phyloP scores from a whole-genome alignment of 108 stramenopile genomes.

The Nitzschia putrida region DNA sequence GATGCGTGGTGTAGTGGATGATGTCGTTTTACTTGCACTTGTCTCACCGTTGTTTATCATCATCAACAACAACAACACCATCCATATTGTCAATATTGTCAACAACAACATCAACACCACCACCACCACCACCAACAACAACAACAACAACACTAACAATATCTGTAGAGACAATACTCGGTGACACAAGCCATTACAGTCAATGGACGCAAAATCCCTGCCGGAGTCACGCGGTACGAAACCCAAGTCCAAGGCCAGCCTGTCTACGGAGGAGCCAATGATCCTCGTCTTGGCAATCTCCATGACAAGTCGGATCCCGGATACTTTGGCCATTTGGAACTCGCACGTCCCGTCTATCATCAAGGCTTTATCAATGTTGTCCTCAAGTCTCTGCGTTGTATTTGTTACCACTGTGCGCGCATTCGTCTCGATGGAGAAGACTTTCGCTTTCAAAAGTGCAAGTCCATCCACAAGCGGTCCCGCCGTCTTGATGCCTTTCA shows the following conservation, averaged over 20 bases:
- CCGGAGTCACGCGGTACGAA: slow-evolving; percentile 90
- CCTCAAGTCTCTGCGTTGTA: slow-evolving; percentile 90
- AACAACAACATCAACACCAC: too few relatives aligned
- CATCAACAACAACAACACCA: too few relatives aligned
- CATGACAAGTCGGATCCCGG: slow-evolving; percentile 94
- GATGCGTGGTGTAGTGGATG: too few relatives aligned
- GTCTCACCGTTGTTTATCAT: too few relatives aligned
- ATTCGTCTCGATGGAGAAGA: slow-evolving; percentile 80
- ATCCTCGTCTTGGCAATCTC: slow-evolving; percentile 93
- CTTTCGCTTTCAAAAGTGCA: slow-evolving; percentile 76
- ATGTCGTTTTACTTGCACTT: too few relatives aligned
- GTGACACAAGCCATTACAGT: slow-evolving; percentile 93
- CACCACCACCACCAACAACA: too few relatives aligned
- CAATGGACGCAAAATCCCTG: slow-evolving; percentile 87
- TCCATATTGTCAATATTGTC: too few relatives aligned
- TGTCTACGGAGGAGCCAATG: slow-evolving; percentile 96
- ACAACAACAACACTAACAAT: too few relatives aligned
- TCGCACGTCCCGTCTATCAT: slow-evolving; percentile 96
- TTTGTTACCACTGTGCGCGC: slow-evolving; percentile 92
- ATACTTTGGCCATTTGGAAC: slow-evolving; percentile 98
- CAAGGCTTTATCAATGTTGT: slow-evolving; percentile 91
- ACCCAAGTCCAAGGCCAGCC: slow-evolving; percentile 91
- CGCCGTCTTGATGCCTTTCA: slow-evolving; percentile 85
- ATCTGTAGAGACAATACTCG: slow-evolving; percentile 79
- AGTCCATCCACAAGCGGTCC: slow-evolving; percentile 60